phyloP scores from a whole-genome alignment of 2,329 filamentous ascomycete species.

The Teratosphaeria pseudoeucalypti region DNA sequence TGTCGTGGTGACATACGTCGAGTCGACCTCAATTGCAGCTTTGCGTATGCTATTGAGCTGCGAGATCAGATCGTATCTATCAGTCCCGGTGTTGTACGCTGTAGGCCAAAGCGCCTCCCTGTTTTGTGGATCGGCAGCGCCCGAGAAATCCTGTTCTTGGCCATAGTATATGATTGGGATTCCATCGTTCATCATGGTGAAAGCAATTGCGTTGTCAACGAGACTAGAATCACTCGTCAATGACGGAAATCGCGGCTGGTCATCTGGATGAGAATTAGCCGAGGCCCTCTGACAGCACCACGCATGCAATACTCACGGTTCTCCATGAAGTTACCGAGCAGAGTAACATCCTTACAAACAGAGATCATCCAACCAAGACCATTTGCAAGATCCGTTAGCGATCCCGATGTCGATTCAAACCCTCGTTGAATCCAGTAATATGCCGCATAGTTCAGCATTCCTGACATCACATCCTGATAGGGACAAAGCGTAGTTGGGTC shows the following conservation, averaged over 20 bases:
- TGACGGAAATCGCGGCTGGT: conserved; percentile 33
- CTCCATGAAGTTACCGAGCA: conserved; percentile 11
- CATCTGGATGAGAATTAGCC: conserved; percentile 9
- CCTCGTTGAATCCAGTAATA: conserved; percentile 1
- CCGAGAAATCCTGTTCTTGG: conserved; percentile 8
- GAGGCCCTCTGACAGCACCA: not conserved
- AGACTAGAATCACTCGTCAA: conserved; percentile 26
- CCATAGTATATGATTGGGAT: conserved; percentile 8
- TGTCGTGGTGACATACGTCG: not conserved
- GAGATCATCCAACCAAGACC: conserved; percentile 10
- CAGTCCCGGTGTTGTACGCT: not conserved
- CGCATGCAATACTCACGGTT: conserved; percentile 8
- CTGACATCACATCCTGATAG: conserved; percentile 18
- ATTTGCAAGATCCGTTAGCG: conserved; percentile 18
- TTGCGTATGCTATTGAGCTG: not conserved
- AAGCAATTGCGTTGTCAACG: conserved; percentile 9
- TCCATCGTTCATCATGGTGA: conserved; percentile 10
- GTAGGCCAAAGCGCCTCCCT: not conserved
- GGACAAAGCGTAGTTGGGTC: not conserved
- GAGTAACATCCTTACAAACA: conserved; percentile 3
- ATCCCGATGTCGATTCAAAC: conserved; percentile 6
- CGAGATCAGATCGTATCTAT: not conserved
- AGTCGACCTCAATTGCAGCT: not conserved
- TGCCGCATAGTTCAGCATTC: conserved; percentile 19
- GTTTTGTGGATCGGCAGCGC: conserved; percentile 8